These are phyloP conservation scores for Eleusine coracana DNA, from an alignment of 176 grass and related monocot species.

Conservation along the genomic window DNA sequence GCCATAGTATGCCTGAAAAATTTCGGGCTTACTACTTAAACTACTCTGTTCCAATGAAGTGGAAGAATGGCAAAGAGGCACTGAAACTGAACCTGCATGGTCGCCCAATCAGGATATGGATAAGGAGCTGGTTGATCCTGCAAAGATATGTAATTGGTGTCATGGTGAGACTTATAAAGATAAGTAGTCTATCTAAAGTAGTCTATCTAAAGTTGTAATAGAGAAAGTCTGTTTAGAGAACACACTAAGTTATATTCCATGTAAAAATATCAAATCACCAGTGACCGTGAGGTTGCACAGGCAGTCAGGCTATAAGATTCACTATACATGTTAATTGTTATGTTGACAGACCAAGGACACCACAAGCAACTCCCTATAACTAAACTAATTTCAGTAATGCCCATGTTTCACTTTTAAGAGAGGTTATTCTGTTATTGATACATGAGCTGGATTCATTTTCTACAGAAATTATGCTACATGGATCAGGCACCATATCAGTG, in stretches of 20 bases:
- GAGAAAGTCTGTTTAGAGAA: neutral
- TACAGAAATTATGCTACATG: neutral
- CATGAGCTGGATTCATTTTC: constrained; percentile 10
- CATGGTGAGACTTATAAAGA: constrained; percentile 11
- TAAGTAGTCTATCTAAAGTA: constrained; percentile 9
- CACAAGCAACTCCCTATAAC: neutral
- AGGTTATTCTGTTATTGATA: neutral
- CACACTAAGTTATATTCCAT: neutral
- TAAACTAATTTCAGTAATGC: neutral
- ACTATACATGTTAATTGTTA: neutral
- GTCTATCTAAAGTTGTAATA: neutral
- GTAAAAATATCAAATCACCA: constrained; percentile 1
- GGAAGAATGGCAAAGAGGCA: neutral
- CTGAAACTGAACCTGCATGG: constrained; percentile 68
- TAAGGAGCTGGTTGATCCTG: constrained; percentile 70
- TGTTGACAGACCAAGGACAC: neutral
- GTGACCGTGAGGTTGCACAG: neutral
- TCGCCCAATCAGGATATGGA: constrained; percentile 91
- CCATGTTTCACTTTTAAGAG: neutral
- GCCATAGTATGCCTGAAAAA: constrained; percentile 85
- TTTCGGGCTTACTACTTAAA: neutral
- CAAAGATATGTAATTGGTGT: constrained; percentile 26
- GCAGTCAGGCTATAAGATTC: neutral
- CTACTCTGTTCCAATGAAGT: neutral
- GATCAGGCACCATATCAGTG: neutral